Conservation (phyloP, 2,329 filamentous ascomycete species). For the Arthroderma uncinatum region DNA sequence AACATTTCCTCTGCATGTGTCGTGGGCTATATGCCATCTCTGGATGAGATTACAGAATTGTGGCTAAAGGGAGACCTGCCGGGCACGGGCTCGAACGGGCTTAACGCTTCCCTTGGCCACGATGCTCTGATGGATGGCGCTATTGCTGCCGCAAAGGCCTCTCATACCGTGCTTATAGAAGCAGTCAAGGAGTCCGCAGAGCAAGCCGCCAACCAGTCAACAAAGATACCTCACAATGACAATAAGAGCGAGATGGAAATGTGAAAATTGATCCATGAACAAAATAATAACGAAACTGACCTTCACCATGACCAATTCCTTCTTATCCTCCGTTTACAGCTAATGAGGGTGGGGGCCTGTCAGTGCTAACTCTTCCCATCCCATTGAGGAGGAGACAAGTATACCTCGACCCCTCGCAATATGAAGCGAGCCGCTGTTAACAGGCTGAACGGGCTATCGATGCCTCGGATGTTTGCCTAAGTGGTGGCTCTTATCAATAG, state of each 20-base stretch:
- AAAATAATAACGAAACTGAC: not conserved
- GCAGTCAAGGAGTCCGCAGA: slow-evolving; percentile 49
- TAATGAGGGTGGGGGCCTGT: too few relatives aligned
- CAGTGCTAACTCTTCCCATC: not conserved
- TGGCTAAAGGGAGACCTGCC: slow-evolving; percentile 73
- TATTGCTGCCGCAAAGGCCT: slow-evolving; percentile 50
- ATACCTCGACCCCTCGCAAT: too few relatives aligned
- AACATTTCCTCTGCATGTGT: slow-evolving; percentile 73
- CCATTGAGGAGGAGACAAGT: too few relatives aligned
- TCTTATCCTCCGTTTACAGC: too few relatives aligned
- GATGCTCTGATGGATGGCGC: slow-evolving; percentile 52
- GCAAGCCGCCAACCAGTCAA: slow-evolving; percentile 22
- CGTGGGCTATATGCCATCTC: slow-evolving; percentile 72
- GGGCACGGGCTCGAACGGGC: slow-evolving; percentile 21
- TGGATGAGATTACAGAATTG: slow-evolving; percentile 86
- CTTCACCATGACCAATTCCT: too few relatives aligned
- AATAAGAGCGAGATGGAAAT: not conserved
- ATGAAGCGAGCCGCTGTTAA: too few relatives aligned
- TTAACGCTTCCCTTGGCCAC: slow-evolving; percentile 27
- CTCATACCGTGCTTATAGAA: slow-evolving; percentile 49
- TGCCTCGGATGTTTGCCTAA: not conserved
- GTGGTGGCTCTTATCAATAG: not conserved
- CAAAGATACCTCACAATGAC: not conserved
- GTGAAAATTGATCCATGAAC: not conserved
- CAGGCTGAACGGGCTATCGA: too few relatives aligned